These are phyloP conservation scores for Stagonosporopsis tanaceti DNA, from an alignment of 2,329 filamentous ascomycete genomes.

Conservation along the genomic window DNA sequence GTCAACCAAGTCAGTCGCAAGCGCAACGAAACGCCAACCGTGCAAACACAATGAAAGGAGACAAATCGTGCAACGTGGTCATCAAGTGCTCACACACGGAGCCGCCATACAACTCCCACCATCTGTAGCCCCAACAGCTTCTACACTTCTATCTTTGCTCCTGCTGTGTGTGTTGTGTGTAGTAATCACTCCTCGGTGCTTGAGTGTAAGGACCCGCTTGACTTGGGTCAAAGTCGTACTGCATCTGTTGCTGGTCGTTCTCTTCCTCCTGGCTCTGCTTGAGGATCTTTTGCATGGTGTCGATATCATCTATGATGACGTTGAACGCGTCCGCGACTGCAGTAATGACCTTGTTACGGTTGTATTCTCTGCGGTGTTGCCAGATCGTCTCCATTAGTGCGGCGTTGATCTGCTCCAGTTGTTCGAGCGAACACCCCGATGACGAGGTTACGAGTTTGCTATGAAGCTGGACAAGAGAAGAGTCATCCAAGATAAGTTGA, in stretches of 20 bases:
- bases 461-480: slow-evolving; percentile 66
- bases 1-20: slow-evolving; percentile 20
- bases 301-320: slow-evolving; percentile 74
- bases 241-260: slow-evolving; percentile 16
- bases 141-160: background rate
- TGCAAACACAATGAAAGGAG: slow-evolving; percentile 7
- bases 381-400: slow-evolving; percentile 91
- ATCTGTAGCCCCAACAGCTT: background rate
- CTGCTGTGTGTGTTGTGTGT: background rate
- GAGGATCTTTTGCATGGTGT: slow-evolving; percentile 58
- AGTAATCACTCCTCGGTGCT: slow-evolving; percentile 11
- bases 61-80: slow-evolving; percentile 8
- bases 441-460: slow-evolving; percentile 71
- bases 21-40: slow-evolving; percentile 14
- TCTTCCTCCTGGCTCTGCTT: slow-evolving; percentile 50
- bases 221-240: slow-evolving; percentile 17
- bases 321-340: slow-evolving; percentile 77
- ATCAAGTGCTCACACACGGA: background rate
- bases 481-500: slow-evolving; percentile 56
- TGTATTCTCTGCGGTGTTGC: slow-evolving; percentile 80
- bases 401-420: slow-evolving; percentile 92
- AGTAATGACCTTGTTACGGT: slow-evolving; percentile 76
- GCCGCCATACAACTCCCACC: background rate
- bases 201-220: slow-evolving; percentile 15
- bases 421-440: slow-evolving; percentile 85